Base-by-base conservation (phyloP, 2,329 filamentous ascomycete species). In the Penicillium sumatraense region DNA sequence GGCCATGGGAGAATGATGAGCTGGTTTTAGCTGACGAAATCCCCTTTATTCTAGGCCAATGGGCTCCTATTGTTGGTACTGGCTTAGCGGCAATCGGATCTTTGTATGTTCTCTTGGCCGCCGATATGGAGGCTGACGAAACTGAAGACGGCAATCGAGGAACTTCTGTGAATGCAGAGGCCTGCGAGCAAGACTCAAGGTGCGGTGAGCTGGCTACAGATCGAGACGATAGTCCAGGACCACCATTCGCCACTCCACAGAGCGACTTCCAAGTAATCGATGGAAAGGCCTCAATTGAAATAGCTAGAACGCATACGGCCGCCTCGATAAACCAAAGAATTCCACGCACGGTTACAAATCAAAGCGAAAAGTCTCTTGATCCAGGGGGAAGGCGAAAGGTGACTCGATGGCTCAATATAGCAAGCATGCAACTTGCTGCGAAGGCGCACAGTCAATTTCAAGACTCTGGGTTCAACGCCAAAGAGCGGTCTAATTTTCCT, bases 21-120 rank as follows among this genome's bases (percentile, higher is more conserved):
- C n/a, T 16, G 11, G 11, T 10, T 11, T 26, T 29, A 13, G 24
- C 14, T 11, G 23, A 31, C 3, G n/a, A 21, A n/a, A 9, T n/a
- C 1, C n/a, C n/a, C 1, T n/a, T 31, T 10, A 11, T 54, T 20
- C 10, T 54, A 72, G 70, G 69, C 9, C 70, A 72, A 61, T 73
- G 70, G 70, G 70, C 68, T 11, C 68, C 70, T 3, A 64, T 64
- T 31, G 81, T 82, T 20, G 86, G 83, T 40, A 86, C 85, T 2
- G 78, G 71, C 0, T 72, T 89, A 13, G 85, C 84, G 2, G 76
- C 81, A 1, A 49, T 86, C 0, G 85, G 86, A 0, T 88, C 86
- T 0, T 62, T 88, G 0, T 86, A 85, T 50, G 64, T 87, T 9
- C 69, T 83, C 4, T 62, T 85, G 0, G 77, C 77, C 1, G 64